Evolutionary conservation across 2,329 filamentous ascomycete genomes (phyloP), one percentile per base, ranked within the genome.

Genomic region (Apiospora pterosperma): DNA sequence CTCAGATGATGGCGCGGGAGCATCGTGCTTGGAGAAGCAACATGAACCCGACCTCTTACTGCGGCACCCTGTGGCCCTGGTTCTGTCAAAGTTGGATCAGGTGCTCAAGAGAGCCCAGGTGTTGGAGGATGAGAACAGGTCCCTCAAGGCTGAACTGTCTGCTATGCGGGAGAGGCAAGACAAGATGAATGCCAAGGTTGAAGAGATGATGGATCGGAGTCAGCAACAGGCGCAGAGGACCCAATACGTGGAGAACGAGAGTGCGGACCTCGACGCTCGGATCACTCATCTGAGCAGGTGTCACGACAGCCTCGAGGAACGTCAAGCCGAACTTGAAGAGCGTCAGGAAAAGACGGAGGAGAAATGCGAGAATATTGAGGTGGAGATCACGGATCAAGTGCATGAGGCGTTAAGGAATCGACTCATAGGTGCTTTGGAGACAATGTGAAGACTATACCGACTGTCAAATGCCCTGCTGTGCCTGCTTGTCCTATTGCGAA

Each of bases 21-120:
- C 34, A 4, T n/a, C 25, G 19, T 36, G 36, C 19, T 21, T 59
- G 2, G 44, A 62, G 23, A 62, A 55, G 31, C 34, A 41, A 8
- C 19, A 59, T 19, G 19, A 59, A 36, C 8, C 25, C 12, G 36
- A 34, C 21, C 16, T 25, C 31, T 28, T 38, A 12, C 6, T 48
- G 52, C 34, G 31, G 36, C 21, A 62, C 19, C 41, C 59, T 31
- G 59, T 55, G n/a, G 42, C 63, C n/a, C 34, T 64, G 19, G 48
- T 64, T 41, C 42, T 64, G 23, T 58, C 42, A n/a, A 64, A 62
- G 25, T 31, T 64, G 39, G 59, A 64, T 39, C 59, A 64, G 41
- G 59, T 64, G 31, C 59, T 64, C 48, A 34, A 21, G 48, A 34
- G 25, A 16, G 48, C 48, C 3, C 16, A 55, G 19, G 48, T 8